Conservation (phyloP, 139 green algal genomes). For the Volvox africanus region DNA sequence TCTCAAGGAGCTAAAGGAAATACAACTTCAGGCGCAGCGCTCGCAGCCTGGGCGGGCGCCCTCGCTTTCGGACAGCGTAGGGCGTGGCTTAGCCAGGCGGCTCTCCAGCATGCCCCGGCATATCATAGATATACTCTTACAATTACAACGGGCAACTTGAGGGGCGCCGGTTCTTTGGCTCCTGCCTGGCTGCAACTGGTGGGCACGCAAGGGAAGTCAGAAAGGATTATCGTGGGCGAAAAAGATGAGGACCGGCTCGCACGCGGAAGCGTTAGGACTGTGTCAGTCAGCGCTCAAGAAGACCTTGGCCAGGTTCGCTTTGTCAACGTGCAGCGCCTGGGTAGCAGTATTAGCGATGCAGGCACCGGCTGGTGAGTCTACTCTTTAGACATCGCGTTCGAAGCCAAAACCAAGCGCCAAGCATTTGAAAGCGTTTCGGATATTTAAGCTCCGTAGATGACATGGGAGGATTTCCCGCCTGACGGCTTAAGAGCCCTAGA, state of each 20-base stretch:
- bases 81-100: constrained; percentile 24
- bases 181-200: constrained; percentile 68
- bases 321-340: constrained; percentile 66
- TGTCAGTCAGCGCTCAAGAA: constrained; percentile 59
- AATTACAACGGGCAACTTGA: constrained; percentile 85
- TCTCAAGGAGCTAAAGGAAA: not conserved
- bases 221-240: constrained; percentile 61
- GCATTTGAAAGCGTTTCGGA: too few species aligned
- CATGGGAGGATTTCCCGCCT: too few species aligned
- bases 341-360: constrained; percentile 43
- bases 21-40: not conserved
- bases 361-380: constrained; percentile 71
- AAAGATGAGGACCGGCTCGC: constrained; percentile 70
- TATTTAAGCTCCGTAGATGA: too few species aligned
- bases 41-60: not conserved
- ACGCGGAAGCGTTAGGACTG: constrained; percentile 66
- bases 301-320: constrained; percentile 69
- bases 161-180: constrained; percentile 80
- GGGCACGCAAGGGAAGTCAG: constrained; percentile 63
- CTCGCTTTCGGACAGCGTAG: constrained; percentile 12
- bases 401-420: too few species aligned
- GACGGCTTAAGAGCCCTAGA: too few species aligned
- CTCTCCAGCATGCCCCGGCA: constrained; percentile 9
- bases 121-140: constrained; percentile 28
- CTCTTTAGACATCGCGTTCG: too few species aligned